Base-by-base conservation (phyloP, 495 filamentous ascomycete species). In the Thozetella sp. region DNA sequence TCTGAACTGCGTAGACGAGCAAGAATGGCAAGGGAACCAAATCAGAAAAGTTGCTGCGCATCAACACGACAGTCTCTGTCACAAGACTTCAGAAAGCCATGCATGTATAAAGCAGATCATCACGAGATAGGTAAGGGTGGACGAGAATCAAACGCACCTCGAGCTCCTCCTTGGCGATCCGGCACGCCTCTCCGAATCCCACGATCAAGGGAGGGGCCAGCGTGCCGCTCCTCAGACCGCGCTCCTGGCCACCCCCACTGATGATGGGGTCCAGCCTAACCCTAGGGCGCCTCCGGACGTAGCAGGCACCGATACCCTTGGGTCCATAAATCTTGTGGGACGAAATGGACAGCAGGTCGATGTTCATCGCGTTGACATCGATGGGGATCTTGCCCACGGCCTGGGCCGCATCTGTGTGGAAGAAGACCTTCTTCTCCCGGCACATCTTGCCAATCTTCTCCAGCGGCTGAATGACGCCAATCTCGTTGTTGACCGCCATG, bases 401-500 rank as follows among this genome's bases (percentile, higher is more conserved):
- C 78, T 99, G 95, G 4, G 95, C 95, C 25, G 76, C 95, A 74
- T 99, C 95, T n/a, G 93, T 96, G 76, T 99, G 95, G 87, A 98
- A 99, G 81, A 97, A 99, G 52, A 96, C 79, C 80, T 97, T 97
- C 73, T 91, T 96, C 34, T 84, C 83, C 43, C 93, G 87, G 77
- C 95, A 99, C 22, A 99, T 75, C 75, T 89, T 89, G 63, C 95
- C 95, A 69, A 99, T 99, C 76, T 97, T 87, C 64, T 91, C 92
- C 62, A 98, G 68, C 0, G 95, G 96, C 74, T 99, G 95, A 56
- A 99, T 93, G 25, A 99, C 95, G 67, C 95, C 95, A 65, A 98
- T 98, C 76, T 99, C 95, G 72, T 99, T 99, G 82, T 99, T 99
- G 40, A 99, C 96, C 0, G 96, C 88, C 95, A 99, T 99, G 71